Conservation (phyloP, 371 early-diverging fungal species). For the Syncephalis plumigaleata region DNA sequence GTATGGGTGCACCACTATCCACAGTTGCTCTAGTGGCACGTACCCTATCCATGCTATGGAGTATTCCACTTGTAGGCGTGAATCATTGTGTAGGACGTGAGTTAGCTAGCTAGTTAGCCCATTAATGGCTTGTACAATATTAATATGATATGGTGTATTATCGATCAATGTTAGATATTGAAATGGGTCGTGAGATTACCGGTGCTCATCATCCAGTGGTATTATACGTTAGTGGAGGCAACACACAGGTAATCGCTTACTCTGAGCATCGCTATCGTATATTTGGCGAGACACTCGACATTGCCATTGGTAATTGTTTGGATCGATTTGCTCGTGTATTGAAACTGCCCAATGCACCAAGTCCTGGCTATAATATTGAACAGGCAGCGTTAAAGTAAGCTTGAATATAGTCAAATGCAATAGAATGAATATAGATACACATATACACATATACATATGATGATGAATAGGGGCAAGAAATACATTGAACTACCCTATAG, state of each 20-base stretch:
- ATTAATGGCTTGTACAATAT: too few species aligned
- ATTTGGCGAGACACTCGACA: slow-evolving; percentile 99
- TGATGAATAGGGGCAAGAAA: slow-evolving; percentile 58
- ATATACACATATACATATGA: not conserved
- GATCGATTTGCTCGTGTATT: slow-evolving; percentile 96
- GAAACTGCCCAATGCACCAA: slow-evolving; percentile 91
- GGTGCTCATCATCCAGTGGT: slow-evolving; percentile 94
- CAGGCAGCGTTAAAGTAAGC: slow-evolving; percentile 71
- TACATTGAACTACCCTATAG: slow-evolving; percentile 90
- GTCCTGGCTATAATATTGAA: slow-evolving; percentile 98
- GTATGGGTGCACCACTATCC: slow-evolving; percentile 95
- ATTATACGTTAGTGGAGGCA: slow-evolving; percentile 99
- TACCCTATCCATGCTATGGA: slow-evolving; percentile 82
- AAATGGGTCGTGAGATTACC: slow-evolving; percentile 99
- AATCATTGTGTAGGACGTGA: slow-evolving; percentile 98
- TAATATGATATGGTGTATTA: not conserved
- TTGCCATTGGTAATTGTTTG: slow-evolving; percentile 98
- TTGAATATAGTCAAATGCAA: too few species aligned
- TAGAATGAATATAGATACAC: not conserved
- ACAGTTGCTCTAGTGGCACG: slow-evolving; percentile 92
- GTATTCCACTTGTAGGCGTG: slow-evolving; percentile 91
- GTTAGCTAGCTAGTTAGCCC: too few species aligned
- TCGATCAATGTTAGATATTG: slow-evolving; percentile 95
- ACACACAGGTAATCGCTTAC: slow-evolving; percentile 99
- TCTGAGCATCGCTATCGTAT: slow-evolving; percentile 82